These are phyloP conservation scores for Ustulina deusta DNA, from an alignment of 2,329 filamentous ascomycete genomes.

Conservation along the genomic window DNA sequence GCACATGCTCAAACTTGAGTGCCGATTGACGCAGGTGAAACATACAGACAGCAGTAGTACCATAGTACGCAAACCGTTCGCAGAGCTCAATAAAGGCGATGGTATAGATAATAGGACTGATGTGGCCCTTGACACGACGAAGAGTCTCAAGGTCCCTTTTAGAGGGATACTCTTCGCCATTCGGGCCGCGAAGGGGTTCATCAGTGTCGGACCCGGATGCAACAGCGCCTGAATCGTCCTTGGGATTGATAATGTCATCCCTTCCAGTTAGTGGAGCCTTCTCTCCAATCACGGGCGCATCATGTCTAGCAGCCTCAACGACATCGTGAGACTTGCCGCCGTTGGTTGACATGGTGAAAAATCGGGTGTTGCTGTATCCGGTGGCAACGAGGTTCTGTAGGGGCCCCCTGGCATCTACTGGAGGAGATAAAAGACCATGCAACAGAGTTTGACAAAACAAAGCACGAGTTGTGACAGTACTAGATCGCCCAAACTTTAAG, in stretches of 20 bases:
- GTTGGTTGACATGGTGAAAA: conserved; percentile 41
- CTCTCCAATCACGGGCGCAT: conserved; percentile 27
- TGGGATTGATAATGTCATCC: conserved; percentile 6
- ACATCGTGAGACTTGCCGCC: conserved; percentile 32
- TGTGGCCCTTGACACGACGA: conserved; percentile 40
- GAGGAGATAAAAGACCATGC: background rate
- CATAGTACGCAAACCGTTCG: conserved; percentile 73
- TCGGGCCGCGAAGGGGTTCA: conserved; percentile 44
- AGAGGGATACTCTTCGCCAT: conserved; percentile 42
- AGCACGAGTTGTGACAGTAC: background rate
- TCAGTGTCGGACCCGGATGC: conserved; percentile 41
- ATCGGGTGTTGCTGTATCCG: too few species aligned
- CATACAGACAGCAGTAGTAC: conserved; percentile 70
- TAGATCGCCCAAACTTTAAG: background rate
- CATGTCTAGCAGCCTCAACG: conserved; percentile 37
- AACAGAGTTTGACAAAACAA: background rate
- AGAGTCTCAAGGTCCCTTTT: conserved; percentile 39
- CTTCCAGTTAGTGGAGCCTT: conserved; percentile 29
- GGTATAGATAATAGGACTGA: conserved; percentile 40
- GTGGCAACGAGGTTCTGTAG: background rate
- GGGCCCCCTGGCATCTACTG: background rate
- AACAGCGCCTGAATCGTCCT: conserved; percentile 31
- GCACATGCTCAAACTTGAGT: background rate
- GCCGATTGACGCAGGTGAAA: conserved; percentile 31
- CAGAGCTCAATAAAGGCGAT: conserved; percentile 48